Conservation (phyloP, 2,329 filamentous ascomycete genomes). For the Pestalotiopsis sp. region DNA sequence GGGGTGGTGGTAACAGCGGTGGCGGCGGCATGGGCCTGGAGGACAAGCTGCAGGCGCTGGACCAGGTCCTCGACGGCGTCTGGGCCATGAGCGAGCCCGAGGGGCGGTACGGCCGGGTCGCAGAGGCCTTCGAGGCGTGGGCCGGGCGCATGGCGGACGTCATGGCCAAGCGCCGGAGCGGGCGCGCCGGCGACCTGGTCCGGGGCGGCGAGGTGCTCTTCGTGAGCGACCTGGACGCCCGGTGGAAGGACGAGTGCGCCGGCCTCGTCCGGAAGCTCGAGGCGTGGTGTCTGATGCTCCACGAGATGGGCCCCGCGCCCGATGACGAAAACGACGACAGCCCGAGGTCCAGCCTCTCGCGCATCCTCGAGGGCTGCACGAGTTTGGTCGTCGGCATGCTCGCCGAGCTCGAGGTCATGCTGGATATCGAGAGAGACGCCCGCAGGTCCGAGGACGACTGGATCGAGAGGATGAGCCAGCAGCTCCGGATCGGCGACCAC, state of each 20-base stretch:
- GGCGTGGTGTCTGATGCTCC: constrained; percentile 52
- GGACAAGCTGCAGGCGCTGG: constrained; percentile 60
- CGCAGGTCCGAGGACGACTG: constrained; percentile 59
- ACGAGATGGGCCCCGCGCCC: constrained; percentile 40
- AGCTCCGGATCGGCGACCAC: constrained; percentile 35
- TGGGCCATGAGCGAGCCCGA: constrained; percentile 60
- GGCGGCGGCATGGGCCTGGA: constrained; percentile 44
- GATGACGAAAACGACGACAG: not conserved
- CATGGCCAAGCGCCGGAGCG: constrained; percentile 39
- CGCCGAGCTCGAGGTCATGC: constrained; percentile 65
- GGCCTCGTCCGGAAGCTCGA: constrained; percentile 58
- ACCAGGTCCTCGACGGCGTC: constrained; percentile 57
- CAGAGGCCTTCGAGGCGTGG: constrained; percentile 65
- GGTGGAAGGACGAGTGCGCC: constrained; percentile 63
- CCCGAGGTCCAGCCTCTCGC: constrained; percentile 26
- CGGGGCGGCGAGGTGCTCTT: constrained; percentile 47
- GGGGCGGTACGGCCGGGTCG: constrained; percentile 58
- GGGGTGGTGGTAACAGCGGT: constrained; percentile 40
- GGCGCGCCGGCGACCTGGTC: constrained; percentile 36
- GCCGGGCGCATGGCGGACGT: constrained; percentile 49
- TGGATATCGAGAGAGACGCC: constrained; percentile 61
- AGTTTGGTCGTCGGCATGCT: constrained; percentile 61
- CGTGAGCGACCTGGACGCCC: constrained; percentile 55
- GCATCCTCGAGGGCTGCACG: constrained; percentile 30
- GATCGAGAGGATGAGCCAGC: constrained; percentile 57